Evolutionary conservation across 1,284 basidiomycete species (phyloP), one percentile per base, ranked within the genome.

Genomic region (Cerioporus squamosus): DNA sequence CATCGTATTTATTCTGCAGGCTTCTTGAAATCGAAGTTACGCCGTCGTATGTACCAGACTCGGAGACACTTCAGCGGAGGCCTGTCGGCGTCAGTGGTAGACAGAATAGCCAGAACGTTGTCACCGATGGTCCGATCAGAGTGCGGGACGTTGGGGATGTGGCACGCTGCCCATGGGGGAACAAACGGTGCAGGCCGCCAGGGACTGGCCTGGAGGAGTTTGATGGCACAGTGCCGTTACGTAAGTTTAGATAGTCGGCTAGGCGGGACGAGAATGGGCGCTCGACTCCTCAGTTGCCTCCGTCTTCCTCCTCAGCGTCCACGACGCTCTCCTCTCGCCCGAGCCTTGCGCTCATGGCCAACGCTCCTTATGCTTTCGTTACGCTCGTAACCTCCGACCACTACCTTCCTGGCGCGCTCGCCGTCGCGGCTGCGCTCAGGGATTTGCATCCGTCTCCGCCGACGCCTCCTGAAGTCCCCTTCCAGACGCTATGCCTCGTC

Each of bases 331-430:
- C 59, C 62, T 54, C 61, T 58, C 63, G 62, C 65, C 66, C 67
- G 63, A 66, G 59, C 62, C 51, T 57, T 40, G 59, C 67, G 66
- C 68, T 66, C 71, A 89, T 88, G 87, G 78, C 33, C 6, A 12
- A 84, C 77, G 68, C 73, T 78, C 78, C 76, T 72, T 87, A 83
- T 81, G 94, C 93, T 63, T 93, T 96, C 73, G 91, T 89, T 67
- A 95, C 95, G 36, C 89, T 98, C 64, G 78, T 98, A 70, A 95
- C 95, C 49, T 92, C 93, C 36, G 90, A 96, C 70, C 81, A 84
- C 20, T 99, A 98, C 76, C 88, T 98, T 45, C 94, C 95, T 39
- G 97, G 97, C 55, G 94, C 93, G 20, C 88, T 98, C 63, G 87
- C 93, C 55, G 80, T 95, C 64, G 91, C 88, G 38, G 91, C 91